A percentile compares a stretch with the other conserved stretches of the same genome.
These are phyloP conservation scores for Colletotrichum orbiculare DNA, from an alignment of 2,329 filamentous ascomycete genomes.

Conservation along the genomic window DNA sequence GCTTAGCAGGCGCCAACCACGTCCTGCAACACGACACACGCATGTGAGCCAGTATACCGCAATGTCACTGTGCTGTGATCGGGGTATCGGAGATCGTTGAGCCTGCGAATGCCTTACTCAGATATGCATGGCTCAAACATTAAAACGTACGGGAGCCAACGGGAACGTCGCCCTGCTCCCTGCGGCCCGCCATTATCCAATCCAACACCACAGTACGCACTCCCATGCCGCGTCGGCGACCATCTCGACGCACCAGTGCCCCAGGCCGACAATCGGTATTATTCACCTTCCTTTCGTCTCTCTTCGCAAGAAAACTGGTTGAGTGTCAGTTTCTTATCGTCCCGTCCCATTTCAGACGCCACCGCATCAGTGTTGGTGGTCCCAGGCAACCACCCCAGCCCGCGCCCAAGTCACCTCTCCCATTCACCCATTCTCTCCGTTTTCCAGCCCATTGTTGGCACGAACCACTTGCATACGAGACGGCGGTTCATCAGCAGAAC, in stretches of 20 bases:
- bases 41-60: neutral
- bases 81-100: slow-evolving; percentile 20
- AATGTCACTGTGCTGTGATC: slow-evolving; percentile 26
- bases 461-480: slow-evolving; percentile 3
- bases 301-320: neutral
- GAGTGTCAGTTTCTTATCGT: slow-evolving; percentile 8
- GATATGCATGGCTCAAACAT: slow-evolving; percentile 32
- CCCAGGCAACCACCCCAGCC: slow-evolving; percentile 6
- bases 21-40: neutral
- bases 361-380: slow-evolving; percentile 4
- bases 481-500: slow-evolving; percentile 7
- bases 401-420: neutral
- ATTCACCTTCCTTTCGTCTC: neutral
- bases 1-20: neutral
- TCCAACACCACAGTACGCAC: slow-evolving; percentile 16
- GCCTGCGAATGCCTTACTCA: slow-evolving; percentile 28
- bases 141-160: slow-evolving; percentile 27
- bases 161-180: slow-evolving; percentile 16
- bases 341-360: slow-evolving; percentile 8
- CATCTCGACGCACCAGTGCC: slow-evolving; percentile 22
- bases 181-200: slow-evolving; percentile 9
- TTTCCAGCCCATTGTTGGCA: neutral
- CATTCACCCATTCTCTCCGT: too few species aligned
- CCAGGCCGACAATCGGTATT: slow-evolving; percentile 19
- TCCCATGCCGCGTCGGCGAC: slow-evolving; percentile 20